Evolutionary conservation across 495 filamentous ascomycete genomes (phyloP), one percentile per base, ranked within the genome.

Genomic region (Parathielavia hyrcaniae): DNA sequence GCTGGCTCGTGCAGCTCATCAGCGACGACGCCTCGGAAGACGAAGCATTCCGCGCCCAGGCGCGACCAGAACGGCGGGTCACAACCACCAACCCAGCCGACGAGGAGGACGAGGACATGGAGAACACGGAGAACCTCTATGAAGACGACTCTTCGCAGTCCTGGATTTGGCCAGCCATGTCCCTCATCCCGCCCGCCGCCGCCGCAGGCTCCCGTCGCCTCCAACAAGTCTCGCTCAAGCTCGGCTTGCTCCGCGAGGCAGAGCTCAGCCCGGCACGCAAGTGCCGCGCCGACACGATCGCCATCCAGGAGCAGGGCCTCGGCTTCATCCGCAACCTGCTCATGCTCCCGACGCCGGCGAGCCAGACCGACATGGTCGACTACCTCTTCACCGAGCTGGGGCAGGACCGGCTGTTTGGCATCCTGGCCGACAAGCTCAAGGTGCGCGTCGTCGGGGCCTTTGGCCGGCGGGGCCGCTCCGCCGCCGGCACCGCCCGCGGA

Each of bases 311-410:
- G 60, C 90, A 97, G 69, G 90, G 84, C 0, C 81, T 97, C 34
- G 87, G 91, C 52, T 83, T 93, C 57, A 80, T 98, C 53, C 81
- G 91, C 47, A 98, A 98, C 69, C 76, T 96, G n/a, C 86, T 96
- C 60, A 85, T 83, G 55, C 54, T 57, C 12, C 58, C 61, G 53
- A 17, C 49, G 40, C 44, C 54, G 56, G 20, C 52, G 34, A 45
- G 55, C 46, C 56, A 57, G 17, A 73, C 80, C 9, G 86, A 90
- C 61, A 91, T 95, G 84, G 86, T 95, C 57, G 90, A 96, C 61
- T 82, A 83, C 64, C 69, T 97, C n/a, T 86, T 96, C 68, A 76
- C 72, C 39, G 78, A 82, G 49, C 73, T 96, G n/a, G 89, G 88
- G 17, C 79, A 89, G 63, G 81, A 87, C 50, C 79, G 83, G 34